phyloP scores from a whole-genome alignment of 2,329 filamentous ascomycete species.

The Uncinocarpus reesii region DNA sequence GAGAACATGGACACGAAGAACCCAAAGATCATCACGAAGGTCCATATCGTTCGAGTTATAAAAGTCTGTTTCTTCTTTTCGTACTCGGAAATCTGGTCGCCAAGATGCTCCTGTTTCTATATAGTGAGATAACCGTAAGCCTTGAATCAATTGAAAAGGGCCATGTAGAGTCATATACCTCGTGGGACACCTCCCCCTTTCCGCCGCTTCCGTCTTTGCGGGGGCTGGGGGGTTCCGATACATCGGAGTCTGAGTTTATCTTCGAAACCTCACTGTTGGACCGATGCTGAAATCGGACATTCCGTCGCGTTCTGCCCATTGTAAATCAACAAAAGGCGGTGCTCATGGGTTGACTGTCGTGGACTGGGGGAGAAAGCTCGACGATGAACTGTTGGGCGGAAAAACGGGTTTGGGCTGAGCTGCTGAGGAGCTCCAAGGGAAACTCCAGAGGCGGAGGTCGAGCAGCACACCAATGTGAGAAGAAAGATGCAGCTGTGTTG shows the following conservation, averaged over 20 bases:
- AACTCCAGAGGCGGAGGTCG: not conserved
- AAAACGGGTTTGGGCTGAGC: slow-evolving; percentile 11
- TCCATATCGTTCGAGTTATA: slow-evolving; percentile 94
- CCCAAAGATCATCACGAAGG: slow-evolving; percentile 85
- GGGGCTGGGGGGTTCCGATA: slow-evolving; percentile 43
- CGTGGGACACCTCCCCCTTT: slow-evolving; percentile 25
- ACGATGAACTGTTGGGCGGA: slow-evolving; percentile 7
- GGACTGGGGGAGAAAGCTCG: not conserved
- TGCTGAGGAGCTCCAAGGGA: not conserved
- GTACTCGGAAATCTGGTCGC: slow-evolving; percentile 53
- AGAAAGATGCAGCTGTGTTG: not conserved
- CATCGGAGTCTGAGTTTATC: slow-evolving; percentile 46
- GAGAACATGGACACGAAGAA: slow-evolving; percentile 92
- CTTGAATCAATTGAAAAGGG: not conserved
- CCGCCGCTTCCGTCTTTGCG: slow-evolving; percentile 34
- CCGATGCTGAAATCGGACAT: slow-evolving; percentile 51
- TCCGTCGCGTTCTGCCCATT: slow-evolving; percentile 47
- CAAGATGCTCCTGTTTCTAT: slow-evolving; percentile 7
- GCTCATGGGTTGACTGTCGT: slow-evolving; percentile 9
- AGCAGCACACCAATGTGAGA: not conserved
- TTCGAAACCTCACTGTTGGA: slow-evolving; percentile 38
- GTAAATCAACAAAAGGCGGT: slow-evolving; percentile 12
- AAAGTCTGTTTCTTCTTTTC: slow-evolving; percentile 99
- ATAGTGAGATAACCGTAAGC: slow-evolving; percentile 6
- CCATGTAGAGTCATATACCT: slow-evolving; percentile 17